These are phyloP conservation scores for Pythium volutum DNA, from an alignment of 352 stramenopile species.

Conservation along the genomic window DNA sequence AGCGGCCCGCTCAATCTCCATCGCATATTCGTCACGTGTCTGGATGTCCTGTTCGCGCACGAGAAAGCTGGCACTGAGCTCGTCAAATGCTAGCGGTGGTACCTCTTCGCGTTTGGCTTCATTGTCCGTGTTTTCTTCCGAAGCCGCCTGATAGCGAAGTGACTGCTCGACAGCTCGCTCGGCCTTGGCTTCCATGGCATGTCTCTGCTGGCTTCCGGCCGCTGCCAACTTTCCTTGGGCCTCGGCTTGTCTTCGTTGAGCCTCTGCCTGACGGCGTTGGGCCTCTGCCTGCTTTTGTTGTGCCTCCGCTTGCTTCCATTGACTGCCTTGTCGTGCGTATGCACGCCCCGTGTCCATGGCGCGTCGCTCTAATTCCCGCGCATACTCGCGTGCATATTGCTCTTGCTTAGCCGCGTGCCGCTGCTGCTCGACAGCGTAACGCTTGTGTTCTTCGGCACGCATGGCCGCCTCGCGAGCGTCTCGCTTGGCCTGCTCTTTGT, in stretches of 20 bases:
- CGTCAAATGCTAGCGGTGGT: not conserved
- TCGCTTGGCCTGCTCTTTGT: conserved; percentile 21
- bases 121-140: not conserved
- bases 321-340: not conserved
- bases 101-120: not conserved
- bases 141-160: not conserved
- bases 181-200: conserved; percentile 1
- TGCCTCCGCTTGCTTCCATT: not conserved
- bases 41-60: conserved; percentile 10
- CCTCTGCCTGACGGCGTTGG: not conserved
- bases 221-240: not conserved
- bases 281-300: not conserved
- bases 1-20: conserved; percentile 20
- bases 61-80: conserved; percentile 6
- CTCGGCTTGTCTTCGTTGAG: not conserved
- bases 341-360: not conserved
- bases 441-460: not conserved
- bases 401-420: conserved; percentile 3
- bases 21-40: conserved; percentile 14
- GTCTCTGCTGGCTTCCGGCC: not conserved
- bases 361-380: conserved; percentile 2
- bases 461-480: not conserved
- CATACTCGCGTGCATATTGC: conserved; percentile 1
- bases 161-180: conserved; percentile 1
- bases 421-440: conserved; percentile 3